Evolutionary conservation across 768 basidiomycete species (phyloP).

Genomic region (Ephemerocybe angulata): DNA sequence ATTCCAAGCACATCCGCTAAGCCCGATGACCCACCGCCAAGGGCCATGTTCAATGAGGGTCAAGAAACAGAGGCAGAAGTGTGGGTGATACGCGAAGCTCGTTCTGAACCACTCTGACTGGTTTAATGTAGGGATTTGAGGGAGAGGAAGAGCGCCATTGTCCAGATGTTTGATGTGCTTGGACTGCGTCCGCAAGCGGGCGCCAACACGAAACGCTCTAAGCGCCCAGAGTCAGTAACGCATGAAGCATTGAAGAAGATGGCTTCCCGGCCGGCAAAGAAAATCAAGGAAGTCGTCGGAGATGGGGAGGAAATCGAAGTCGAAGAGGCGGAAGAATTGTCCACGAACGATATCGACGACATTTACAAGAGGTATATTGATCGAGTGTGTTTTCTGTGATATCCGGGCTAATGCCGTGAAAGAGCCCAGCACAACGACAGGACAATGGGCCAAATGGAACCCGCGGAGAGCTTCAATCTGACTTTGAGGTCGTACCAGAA

Average conservation of each 20-base stretch:
- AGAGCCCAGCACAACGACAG: constrained; percentile 86
- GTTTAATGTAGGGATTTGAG: constrained; percentile 51
- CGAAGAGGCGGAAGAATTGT: constrained; percentile 78
- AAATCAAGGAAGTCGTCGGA: constrained; percentile 66
- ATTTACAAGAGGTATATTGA: constrained; percentile 75
- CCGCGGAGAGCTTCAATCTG: constrained; percentile 70
- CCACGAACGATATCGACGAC: constrained; percentile 72
- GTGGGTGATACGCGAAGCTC: too few species aligned
- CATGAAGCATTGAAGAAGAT: constrained; percentile 41
- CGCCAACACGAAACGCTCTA: constrained; percentile 31
- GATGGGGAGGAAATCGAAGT: constrained; percentile 82
- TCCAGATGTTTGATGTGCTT: constrained; percentile 69
- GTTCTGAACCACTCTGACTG: too few species aligned
- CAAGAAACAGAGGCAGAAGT: constrained; percentile 78
- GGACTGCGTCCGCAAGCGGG: constrained; percentile 62
- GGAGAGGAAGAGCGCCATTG: constrained; percentile 72
- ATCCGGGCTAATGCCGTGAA: constrained; percentile 4
- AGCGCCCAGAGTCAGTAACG: constrained; percentile 31
- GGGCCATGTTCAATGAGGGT: constrained; percentile 64
- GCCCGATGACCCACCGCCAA: constrained; percentile 29
- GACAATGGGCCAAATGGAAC: constrained; percentile 76
- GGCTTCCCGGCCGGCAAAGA: constrained; percentile 37
- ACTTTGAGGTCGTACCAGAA: constrained; percentile 86
- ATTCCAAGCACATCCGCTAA: constrained; percentile 32
- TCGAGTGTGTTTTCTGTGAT: background rate